Conservation (phyloP, 225 moss, liverwort and hornwort species). For the Sphagnum tenellum region DNA sequence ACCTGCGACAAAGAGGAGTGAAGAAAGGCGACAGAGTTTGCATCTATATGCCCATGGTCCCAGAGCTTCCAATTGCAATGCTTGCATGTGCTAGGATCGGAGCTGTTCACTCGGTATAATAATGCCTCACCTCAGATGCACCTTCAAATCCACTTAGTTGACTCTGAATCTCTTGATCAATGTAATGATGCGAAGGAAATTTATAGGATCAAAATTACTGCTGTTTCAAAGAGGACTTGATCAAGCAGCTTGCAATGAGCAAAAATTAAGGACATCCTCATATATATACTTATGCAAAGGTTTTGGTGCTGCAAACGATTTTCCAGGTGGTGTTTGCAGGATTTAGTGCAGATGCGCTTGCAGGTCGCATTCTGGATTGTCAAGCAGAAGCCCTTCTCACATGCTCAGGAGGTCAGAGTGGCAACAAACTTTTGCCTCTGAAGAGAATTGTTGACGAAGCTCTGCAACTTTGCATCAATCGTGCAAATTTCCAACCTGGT, state of each 20-base stretch:
- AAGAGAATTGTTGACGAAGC: slow-evolving; percentile 56
- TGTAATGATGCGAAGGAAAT: too few species aligned
- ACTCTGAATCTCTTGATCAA: too few species aligned
- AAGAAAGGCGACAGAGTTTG: slow-evolving; percentile 76
- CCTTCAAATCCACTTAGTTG: too few species aligned
- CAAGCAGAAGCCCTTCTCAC: slow-evolving; percentile 47
- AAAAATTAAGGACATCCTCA: too few species aligned
- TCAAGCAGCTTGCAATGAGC: too few species aligned
- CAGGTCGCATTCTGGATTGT: slow-evolving; percentile 64
- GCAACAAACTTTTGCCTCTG: slow-evolving; percentile 39
- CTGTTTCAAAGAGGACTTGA: too few species aligned
- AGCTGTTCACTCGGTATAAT: slow-evolving; percentile 64
- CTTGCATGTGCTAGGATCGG: slow-evolving; percentile 89
- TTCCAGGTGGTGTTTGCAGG: slow-evolving; percentile 72
- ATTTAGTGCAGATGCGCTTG: slow-evolving; percentile 69
- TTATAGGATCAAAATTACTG: too few species aligned
- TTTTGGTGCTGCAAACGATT: slow-evolving; percentile 1
- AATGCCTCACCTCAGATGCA: too few species aligned
- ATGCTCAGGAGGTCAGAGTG: slow-evolving; percentile 51
- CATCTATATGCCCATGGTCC: slow-evolving; percentile 87
- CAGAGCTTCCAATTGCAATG: slow-evolving; percentile 80
- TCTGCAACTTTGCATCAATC: slow-evolving; percentile 37
- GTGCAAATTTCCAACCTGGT: slow-evolving; percentile 25
- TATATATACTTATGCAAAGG: too few species aligned
- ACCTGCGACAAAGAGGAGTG: slow-evolving; percentile 65